These are phyloP conservation scores for Trichophyton schoenleinii DNA, from an alignment of 2,329 filamentous ascomycete genomes.

Conservation along the genomic window DNA sequence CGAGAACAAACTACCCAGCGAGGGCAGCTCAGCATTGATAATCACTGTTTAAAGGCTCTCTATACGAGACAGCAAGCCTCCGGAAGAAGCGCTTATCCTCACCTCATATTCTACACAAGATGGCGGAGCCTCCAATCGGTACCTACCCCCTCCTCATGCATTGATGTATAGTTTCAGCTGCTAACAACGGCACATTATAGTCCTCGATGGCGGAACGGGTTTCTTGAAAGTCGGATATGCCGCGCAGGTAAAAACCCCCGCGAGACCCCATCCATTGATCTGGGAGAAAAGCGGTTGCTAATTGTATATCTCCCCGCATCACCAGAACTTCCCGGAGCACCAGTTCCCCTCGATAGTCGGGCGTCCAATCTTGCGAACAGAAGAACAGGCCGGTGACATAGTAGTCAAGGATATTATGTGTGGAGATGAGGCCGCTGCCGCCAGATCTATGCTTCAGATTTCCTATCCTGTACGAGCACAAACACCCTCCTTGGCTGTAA, in stretches of 20 bases:
- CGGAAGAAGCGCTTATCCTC: neutral
- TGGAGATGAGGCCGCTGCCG: constrained; percentile 91
- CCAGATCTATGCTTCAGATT: constrained; percentile 94
- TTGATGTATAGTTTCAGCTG: constrained; percentile 11
- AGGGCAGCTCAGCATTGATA: neutral
- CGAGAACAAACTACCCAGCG: neutral
- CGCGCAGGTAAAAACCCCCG: constrained; percentile 49
- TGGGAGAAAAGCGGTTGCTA: neutral
- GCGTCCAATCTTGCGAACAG: constrained; percentile 89
- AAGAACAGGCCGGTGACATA: constrained; percentile 66
- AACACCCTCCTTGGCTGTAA: neutral
- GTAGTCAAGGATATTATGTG: constrained; percentile 98
- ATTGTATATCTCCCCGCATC: constrained; percentile 11
- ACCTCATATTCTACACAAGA: constrained; percentile 13
- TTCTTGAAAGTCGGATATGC: constrained; percentile 99
- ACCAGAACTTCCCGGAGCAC: constrained; percentile 92
- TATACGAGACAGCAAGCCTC: neutral
- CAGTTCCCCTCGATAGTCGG: constrained; percentile 98
- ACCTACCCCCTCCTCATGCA: constrained; percentile 16
- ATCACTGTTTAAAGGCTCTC: neutral
- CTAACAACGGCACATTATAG: constrained; percentile 39
- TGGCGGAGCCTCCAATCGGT: constrained; percentile 42
- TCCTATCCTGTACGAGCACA: constrained; percentile 63
- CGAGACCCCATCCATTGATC: neutral
- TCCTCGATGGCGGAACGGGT: constrained; percentile 98